Evolutionary conservation across 2,329 filamentous ascomycete genomes (phyloP), one percentile per base, ranked within the genome.

Genomic region (Ceratocystis lukuohia): DNA sequence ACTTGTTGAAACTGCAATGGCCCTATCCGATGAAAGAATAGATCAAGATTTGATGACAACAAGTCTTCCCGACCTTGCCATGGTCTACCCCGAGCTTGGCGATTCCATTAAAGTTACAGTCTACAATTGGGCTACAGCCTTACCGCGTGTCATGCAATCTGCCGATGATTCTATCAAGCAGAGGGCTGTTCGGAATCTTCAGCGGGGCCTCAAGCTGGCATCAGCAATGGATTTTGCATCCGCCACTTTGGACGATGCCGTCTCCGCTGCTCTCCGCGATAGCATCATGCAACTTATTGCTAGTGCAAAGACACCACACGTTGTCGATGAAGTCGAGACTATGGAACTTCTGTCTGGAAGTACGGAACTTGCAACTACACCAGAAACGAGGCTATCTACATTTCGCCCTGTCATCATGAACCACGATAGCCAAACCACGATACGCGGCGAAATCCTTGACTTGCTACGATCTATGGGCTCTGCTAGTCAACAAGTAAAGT

Each of bases 131-230:
- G 82, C 92, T 28, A 84, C 84, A 1, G 87, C 89, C 50, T 81
- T 99, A 20, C 87, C 93, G 4, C 83, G 91, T 17, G 76, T 90
- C 15, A 92, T 96, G 85, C 90, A 93, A 73, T 84, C 86, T 7
- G 88, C 86, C 70, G 91, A 97, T 71, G 91, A 96, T 70, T 80
- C 80, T n/a, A 79, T 82, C 33, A 96, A 95, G 73, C 81, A 85
- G 69, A 81, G 82, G 66, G 85, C 87, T 1, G 82, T 97, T 30
- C 81, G 82, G 33, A 89, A 93, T 69, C 81, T 99, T n/a, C 83
- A 87, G 15, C 87, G 86, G 61, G 86, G 88, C 0, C 85, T 90
- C 64, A 80, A 83, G 37, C 74, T 93, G 6, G 77, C 94, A 22
- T 82, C 81, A 20, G 78, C 81, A 3, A 78, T 89, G 20, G 82